These are phyloP conservation scores for Phytopythium helicoides DNA, from an alignment of 352 stramenopile species.

Conservation along the genomic window DNA sequence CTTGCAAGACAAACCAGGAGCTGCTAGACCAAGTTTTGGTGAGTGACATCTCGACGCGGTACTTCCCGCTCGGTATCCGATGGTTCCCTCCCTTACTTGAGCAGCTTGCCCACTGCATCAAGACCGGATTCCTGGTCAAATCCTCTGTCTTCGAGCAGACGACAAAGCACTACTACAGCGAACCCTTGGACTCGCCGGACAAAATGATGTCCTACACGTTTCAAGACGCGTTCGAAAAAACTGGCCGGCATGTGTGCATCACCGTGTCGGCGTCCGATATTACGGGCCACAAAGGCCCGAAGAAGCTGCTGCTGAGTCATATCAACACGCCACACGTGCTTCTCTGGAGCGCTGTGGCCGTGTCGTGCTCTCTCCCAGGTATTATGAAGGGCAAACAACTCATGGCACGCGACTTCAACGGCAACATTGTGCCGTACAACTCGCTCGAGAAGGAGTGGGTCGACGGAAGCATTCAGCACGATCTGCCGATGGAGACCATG, in stretches of 20 bases:
- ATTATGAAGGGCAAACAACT: conserved; percentile 91
- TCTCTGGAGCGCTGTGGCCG: conserved; percentile 87
- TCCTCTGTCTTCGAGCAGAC: conserved; percentile 77
- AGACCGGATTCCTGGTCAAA: conserved; percentile 87
- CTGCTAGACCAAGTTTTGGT: conserved; percentile 49
- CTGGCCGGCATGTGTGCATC: conserved; percentile 92
- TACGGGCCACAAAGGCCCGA: conserved; percentile 80
- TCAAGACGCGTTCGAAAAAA: conserved; percentile 92
- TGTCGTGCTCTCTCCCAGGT: conserved; percentile 89
- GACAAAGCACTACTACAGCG: conserved; percentile 91
- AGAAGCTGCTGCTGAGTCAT: conserved; percentile 91
- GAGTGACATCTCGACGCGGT: conserved; percentile 59
- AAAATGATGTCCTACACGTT: conserved; percentile 87
- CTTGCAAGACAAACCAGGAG: conserved; percentile 85
- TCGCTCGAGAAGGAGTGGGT: conserved; percentile 92
- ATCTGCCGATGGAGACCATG: conserved; percentile 93
- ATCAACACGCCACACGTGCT: conserved; percentile 93
- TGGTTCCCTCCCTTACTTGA: conserved; percentile 83
- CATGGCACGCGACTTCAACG: conserved; percentile 69
- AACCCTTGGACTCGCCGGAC: conserved; percentile 39
- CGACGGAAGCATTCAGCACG: conserved; percentile 89
- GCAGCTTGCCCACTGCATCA: conserved; percentile 88
- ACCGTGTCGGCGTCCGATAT: conserved; percentile 89
- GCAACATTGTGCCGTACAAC: conserved; percentile 89
- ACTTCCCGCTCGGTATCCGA: conserved; percentile 46